A percentile compares a stretch with the other conserved stretches of the same genome.
These are phyloP conservation scores for Lodderomyces theae DNA, from an alignment of 1,139 yeast genomes.

Conservation along the genomic window DNA sequence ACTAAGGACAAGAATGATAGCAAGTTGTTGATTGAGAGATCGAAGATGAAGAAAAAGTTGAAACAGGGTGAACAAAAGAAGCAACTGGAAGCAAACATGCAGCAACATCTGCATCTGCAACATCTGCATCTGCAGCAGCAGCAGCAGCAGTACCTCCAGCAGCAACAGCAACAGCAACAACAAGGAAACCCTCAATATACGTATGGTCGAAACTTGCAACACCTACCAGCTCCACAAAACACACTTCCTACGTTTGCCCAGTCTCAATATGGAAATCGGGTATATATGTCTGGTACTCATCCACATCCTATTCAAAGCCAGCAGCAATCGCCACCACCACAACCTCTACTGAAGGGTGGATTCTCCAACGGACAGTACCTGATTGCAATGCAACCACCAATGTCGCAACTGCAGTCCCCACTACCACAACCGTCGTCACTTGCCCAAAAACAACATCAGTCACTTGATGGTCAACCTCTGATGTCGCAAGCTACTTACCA, in stretches of 20 bases:
- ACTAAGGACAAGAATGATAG: constrained; percentile 14
- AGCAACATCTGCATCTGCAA: constrained; percentile 3
- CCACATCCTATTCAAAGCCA: constrained; percentile 4
- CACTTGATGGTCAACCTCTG: constrained; percentile 8
- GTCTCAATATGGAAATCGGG: constrained; percentile 5
- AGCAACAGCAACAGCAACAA: constrained; percentile 1
- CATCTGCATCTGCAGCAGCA: constrained; percentile 9
- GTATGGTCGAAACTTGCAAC: constrained; percentile 6
- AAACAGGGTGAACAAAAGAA: constrained; percentile 11
- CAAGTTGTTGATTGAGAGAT: constrained; percentile 9
- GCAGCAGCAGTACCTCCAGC: constrained; percentile 4
- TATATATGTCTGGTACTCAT: constrained; percentile 5
- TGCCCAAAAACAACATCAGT: not conserved
- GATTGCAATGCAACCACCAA: constrained; percentile 8
- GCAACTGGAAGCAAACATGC: not conserved
- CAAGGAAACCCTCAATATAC: constrained; percentile 9
- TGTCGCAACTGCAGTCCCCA: constrained; percentile 2
- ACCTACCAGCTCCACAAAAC: constrained; percentile 7
- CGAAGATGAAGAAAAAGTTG: constrained; percentile 11
- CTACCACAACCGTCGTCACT: constrained; percentile 2
- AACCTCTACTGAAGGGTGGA: not conserved
- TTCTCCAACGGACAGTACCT: not conserved
- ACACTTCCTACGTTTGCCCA: constrained; percentile 6
- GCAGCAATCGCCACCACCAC: not conserved
- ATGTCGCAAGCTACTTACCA: constrained; percentile 10